Evolutionary conservation across 345 rosid species (phyloP), one percentile per base, ranked within the genome.

Genomic region (Theobroma cacao): DNA sequence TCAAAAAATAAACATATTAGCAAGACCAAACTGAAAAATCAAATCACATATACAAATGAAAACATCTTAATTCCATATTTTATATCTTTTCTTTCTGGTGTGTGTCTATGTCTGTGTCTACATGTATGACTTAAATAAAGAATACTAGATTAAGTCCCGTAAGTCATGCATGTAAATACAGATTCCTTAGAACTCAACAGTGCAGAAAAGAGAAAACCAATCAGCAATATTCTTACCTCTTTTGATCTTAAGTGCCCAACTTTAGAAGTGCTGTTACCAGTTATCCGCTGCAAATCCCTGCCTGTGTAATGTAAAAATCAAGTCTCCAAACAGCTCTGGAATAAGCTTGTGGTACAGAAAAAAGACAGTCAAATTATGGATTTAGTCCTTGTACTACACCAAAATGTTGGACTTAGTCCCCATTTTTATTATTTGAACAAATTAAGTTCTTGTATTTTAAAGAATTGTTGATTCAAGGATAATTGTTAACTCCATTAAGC

Each of bases 231-330:
- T 80, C 82, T 77, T 74, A 96, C 99, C 97, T 96, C 98, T 77
- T 90, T 89, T 89, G 84, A 80, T 82, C 78, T 88, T 52, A 92
- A 81, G 82, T 87, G 87, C 77, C 98, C 98, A 17, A 94, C 98
- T 90, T 83, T 91, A 10, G 89, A 74, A 79, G 91, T 80, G 75
- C 67, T 79, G 82, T 94, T 90, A 76, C 95, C 91, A 80, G 98
- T 85, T 84, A 94, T 89, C 75, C 80, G 87, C 82, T 91, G 99
- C 94, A 96, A 91, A 84, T 96, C 99, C 98, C 99, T 96, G 94
- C 81, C 91, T 88, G 91, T 85, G 85, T 76, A 75, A 84, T 65
- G 61, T 58, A 61, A 85, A 74, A 77, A 85, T 89, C 79, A 87
- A 71, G 68, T 71, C 80, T 82, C 83, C 73, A 75, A 77, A 72